Conservation (phyloP, 768 basidiomycete genomes). For the Lactarius akahatsu region DNA sequence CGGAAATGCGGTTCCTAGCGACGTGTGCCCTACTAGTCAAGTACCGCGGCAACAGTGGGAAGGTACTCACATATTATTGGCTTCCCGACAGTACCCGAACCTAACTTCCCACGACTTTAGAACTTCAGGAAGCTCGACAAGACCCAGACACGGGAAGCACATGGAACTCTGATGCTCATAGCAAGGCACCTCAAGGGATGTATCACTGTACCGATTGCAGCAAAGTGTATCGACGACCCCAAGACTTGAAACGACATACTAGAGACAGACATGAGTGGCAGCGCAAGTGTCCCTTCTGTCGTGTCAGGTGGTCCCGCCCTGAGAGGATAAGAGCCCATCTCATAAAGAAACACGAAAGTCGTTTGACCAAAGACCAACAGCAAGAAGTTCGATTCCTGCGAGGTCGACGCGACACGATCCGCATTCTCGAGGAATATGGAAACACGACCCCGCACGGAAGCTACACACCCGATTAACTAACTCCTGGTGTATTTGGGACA, state of each 20-base stretch:
- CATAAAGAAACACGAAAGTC: neutral
- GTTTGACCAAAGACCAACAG: neutral
- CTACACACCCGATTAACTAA: neutral
- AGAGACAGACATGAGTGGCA: conserved; percentile 1
- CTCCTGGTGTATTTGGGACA: neutral
- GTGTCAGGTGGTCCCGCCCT: conserved; percentile 2
- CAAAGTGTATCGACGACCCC: conserved; percentile 3
- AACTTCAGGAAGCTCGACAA: too few species aligned
- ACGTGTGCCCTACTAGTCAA: neutral
- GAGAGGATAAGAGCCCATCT: conserved; percentile 9
- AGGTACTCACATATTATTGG: neutral
- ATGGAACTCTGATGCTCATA: neutral
- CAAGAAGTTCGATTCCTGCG: neutral
- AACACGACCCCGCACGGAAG: too few species aligned
- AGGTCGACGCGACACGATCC: neutral
- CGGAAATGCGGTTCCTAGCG: neutral
- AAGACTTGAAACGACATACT: conserved; percentile 3
- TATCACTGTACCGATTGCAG: neutral
- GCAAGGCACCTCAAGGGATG: neutral
- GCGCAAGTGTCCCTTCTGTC: conserved; percentile 8
- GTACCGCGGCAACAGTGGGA: neutral
- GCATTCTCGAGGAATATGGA: neutral
- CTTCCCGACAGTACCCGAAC: neutral
- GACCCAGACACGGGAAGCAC: neutral
- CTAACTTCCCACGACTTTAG: neutral